Evolutionary conservation across 108 stramenopile species (phyloP), one percentile per base, ranked within the genome.

Genomic region (Bacterosira constricta): DNA sequence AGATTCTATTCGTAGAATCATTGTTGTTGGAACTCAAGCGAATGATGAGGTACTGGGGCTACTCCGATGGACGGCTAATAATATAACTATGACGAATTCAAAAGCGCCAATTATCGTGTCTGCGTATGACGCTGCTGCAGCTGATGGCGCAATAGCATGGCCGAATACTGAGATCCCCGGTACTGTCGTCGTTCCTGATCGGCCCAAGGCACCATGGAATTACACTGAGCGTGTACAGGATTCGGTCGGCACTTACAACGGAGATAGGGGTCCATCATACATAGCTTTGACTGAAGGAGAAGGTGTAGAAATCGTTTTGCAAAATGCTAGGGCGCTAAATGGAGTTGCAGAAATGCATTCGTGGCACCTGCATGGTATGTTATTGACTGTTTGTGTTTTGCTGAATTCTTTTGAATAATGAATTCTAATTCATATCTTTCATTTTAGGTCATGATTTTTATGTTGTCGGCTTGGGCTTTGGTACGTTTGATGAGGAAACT

Each of bases 331-430:
- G 32, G 65, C 73, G 5, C 26, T 73, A 26, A 80, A 80, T 60
- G 73, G 44, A 15, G 73, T 55, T 23, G 68, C 80, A 9, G 80
- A 81, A 32, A 70, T 81, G 44, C 80, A 81, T 59, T 30, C 52
- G 3, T 81, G 74, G 74, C 80, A 81, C 44, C 34, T 81, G 38
- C 80, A 81, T 47, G 80, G n/a, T n/a, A n/a, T n/a, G n/a, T n/a
- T n/a, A n/a, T n/a, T n/a, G n/a, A n/a, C n/a, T n/a, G n/a, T n/a
- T n/a, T n/a, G n/a, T n/a, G n/a, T n/a, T n/a, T n/a, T n/a, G n/a
- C n/a, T n/a, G n/a, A n/a, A n/a, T n/a, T n/a, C n/a, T n/a, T n/a
- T n/a, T n/a, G n/a, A n/a, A n/a, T n/a, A n/a, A n/a, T n/a, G n/a
- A n/a, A n/a, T n/a, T n/a, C n/a, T n/a, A n/a, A n/a, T n/a, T n/a